Evolutionary conservation across 805 yeast species (phyloP).

Genomic region (Wickerhamomyces bisporus): DNA sequence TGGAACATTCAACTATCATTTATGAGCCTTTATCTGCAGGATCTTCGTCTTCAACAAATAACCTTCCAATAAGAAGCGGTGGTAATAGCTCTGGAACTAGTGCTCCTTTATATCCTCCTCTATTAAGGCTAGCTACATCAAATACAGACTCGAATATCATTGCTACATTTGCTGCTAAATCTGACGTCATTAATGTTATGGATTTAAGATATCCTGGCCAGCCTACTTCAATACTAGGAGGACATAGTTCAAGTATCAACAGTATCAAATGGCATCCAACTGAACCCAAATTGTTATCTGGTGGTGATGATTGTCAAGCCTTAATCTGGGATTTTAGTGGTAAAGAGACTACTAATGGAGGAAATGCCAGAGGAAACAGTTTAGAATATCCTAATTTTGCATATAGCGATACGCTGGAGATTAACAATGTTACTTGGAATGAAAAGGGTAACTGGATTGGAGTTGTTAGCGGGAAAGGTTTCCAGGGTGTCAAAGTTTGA

Average conservation of each 20-base stretch:
- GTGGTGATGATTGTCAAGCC: conserved; percentile 73
- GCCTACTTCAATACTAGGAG: conserved; percentile 67
- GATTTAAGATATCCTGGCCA: conserved; percentile 87
- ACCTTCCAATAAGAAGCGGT: neutral
- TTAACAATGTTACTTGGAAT: conserved; percentile 75
- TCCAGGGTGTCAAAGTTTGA: conserved; percentile 28
- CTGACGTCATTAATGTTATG: conserved; percentile 59
- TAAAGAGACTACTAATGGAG: neutral
- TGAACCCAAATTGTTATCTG: conserved; percentile 52
- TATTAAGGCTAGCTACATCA: conserved; percentile 72
- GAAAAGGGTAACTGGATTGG: conserved; percentile 79
- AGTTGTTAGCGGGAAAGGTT: conserved; percentile 35
- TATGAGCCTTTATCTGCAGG: conserved; percentile 60
- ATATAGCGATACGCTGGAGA: conserved; percentile 61
- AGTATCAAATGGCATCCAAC: conserved; percentile 82
- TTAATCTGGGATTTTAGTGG: conserved; percentile 54
- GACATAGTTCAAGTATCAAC: conserved; percentile 65
- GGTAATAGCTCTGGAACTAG: conserved; percentile 10
- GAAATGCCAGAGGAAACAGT: conserved; percentile 2
- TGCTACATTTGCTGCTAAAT: conserved; percentile 75
- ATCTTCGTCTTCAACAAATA: neutral
- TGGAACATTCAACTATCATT: conserved; percentile 92
- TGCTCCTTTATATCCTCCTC: conserved; percentile 27
- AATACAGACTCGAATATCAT: conserved; percentile 76
- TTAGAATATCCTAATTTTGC: conserved; percentile 35